Base-by-base conservation (phyloP, 257 asterid genomes). In the Capsicum pubescens region DNA sequence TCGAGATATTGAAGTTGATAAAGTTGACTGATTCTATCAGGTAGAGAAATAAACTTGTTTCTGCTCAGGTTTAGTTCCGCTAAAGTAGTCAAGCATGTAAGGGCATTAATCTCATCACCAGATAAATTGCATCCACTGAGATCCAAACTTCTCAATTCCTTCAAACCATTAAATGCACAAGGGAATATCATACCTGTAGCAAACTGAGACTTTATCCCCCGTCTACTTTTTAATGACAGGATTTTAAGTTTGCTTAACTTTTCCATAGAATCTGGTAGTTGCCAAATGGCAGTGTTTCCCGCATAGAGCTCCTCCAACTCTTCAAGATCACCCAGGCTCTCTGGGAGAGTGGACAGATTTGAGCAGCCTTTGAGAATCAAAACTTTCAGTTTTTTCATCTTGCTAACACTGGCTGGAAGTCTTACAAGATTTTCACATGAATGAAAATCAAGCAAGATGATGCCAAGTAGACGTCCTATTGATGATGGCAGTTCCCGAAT, bases 401-500 rank as follows among this genome's bases (percentile, higher is more conserved):
- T 9, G 26, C n/a, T 3, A 17, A 82, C 7, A 44, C 68, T 54
- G 79, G 0, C 56, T 54, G 85, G 85, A 9, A 82, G 69, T 8
- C n/a, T 4, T 10, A n/a, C 15, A 68, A 82, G 81, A 82, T 68
- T 11, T 42, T 60, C 1, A 80, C 83, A 80, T 42, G 71, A 36
- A 59, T 0, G 19, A n/a, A 80, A 17, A 21, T 58, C 57, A 57
- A 80, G 68, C 9, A 57, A 57, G 42, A 42, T 80, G 72, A 80
- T 44, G 44, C 83, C 69, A 9, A 59, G 1, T 0, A 80, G 83
- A 11, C 9, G 4, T 59, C 70, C 55, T 39, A 80, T 21, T 19
- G 83, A 80, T 5, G 72, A 82, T 15, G 81, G 85, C 13, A 82
- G 36, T 42, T 67, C 66, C 48, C 3, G 9, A 12, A 82, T 82